Evolutionary conservation across 148 eudicot species (phyloP), one percentile per base, ranked within the genome.

Genomic region (Cornus controversa): DNA sequence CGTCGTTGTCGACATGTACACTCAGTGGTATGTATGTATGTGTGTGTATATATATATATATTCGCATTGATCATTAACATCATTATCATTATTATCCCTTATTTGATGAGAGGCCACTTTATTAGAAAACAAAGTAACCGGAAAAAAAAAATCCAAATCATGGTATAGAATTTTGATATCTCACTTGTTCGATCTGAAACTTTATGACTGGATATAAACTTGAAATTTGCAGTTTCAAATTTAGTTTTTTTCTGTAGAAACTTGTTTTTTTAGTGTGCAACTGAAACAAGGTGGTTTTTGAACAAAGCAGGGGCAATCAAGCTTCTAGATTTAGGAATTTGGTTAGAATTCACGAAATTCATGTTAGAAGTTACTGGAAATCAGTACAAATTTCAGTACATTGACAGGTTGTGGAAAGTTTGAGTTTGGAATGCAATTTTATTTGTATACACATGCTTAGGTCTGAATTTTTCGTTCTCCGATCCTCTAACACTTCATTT

Each of bases 1-100:
- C 67, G 91, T 92, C 74, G 91, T 94, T 65, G 87, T 91, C 37
- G 97, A 90, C 72, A 92, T 92, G 98, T 94, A 85, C 85, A 94
- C 98, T 69, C 97, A 94, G 73, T 94, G 98, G 98, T 94, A 89
- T 66, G 54, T 50, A 47, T 65, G 2, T 60, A 13, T 25, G 28
- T 66, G 10, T 65, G 22, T 54, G 2, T 54, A 16, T 54, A 20
- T 31, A 31, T 5, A 31, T 31, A 54, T 60, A 14, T 11, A 8
- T 50, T 50, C 3, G 4, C 15, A 10, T 0, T 50, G 57, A 50
- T 50, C 50, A 50, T 50, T 6, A 37, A 37, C 7, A 37, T 37
- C 42, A 37, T 37, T 37, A 37, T 29, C 42, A 37, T 37, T 37
- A 50, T 50, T 50, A 18, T 18, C 18, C 42, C 42, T 37, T 8